These are phyloP conservation scores for Ceratobasidium sp. DNA, from an alignment of 1,284 basidiomycete genomes.

Conservation along the genomic window DNA sequence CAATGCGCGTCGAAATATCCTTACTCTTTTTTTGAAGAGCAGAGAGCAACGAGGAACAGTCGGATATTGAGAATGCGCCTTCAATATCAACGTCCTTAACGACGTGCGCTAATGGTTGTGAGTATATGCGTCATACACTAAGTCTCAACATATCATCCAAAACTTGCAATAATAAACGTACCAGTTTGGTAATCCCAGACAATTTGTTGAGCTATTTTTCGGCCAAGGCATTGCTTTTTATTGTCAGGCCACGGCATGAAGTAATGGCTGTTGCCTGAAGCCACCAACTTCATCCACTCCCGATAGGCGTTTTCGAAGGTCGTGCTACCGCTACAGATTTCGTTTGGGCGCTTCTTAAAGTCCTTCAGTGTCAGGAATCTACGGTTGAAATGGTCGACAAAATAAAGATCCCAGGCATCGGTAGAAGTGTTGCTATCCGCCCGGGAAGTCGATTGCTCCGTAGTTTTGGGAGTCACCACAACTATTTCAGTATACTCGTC, in stretches of 20 bases:
- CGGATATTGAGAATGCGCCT: slow-evolving; percentile 17
- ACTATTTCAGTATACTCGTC: slow-evolving; percentile 34
- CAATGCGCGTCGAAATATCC: background rate
- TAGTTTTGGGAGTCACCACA: background rate
- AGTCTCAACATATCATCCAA: background rate
- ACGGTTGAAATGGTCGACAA: slow-evolving; percentile 28
- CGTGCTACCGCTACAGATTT: background rate
- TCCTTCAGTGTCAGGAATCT: slow-evolving; percentile 4
- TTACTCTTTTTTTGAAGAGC: slow-evolving; percentile 31
- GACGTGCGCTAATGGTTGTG: background rate
- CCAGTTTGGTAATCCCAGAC: slow-evolving; percentile 33
- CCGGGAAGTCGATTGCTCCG: background rate
- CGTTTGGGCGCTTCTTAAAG: background rate
- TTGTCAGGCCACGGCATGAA: slow-evolving; percentile 7
- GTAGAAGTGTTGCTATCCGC: background rate
- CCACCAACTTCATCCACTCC: slow-evolving; percentile 6
- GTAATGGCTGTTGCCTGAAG: background rate
- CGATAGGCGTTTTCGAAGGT: background rate
- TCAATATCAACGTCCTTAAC: slow-evolving; percentile 20
- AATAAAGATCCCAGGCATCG: background rate
- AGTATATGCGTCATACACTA: background rate
- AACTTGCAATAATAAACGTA: background rate
- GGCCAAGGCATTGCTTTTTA: slow-evolving; percentile 24
- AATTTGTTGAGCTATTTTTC: slow-evolving; percentile 33
- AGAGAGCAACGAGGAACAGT: slow-evolving; percentile 27